Conservation (phyloP, 1,139 yeast genomes). For the Geotrichum klebahnii region DNA sequence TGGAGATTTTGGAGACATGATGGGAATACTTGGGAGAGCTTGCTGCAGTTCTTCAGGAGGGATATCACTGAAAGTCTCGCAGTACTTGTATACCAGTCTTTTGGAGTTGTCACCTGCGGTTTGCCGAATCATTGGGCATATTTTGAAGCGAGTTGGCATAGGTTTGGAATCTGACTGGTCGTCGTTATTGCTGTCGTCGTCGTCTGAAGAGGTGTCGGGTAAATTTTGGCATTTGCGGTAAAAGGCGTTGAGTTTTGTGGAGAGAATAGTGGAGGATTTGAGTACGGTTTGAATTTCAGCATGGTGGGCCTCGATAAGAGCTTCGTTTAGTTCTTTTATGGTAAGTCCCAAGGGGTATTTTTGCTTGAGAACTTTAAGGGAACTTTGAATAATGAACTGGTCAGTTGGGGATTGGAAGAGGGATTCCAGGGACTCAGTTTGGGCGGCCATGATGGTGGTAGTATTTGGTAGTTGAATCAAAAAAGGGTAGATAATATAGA, state of each 20-base stretch:
- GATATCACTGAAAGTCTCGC: slow-evolving; percentile 2
- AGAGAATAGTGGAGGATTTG: slow-evolving; percentile 35
- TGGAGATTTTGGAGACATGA: slow-evolving; percentile 20
- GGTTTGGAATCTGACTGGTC: slow-evolving; percentile 19
- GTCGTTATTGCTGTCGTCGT: slow-evolving; percentile 21
- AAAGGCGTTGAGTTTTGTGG: slow-evolving; percentile 37
- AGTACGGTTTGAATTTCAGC: slow-evolving; percentile 24
- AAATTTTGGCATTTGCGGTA: slow-evolving; percentile 33
- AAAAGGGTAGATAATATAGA: not conserved
- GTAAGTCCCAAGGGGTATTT: slow-evolving; percentile 33
- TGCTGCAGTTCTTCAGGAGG: slow-evolving; percentile 2
- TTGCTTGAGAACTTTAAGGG: slow-evolving; percentile 27
- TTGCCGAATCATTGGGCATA: slow-evolving; percentile 22
- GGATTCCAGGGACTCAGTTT: not conserved
- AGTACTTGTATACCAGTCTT: slow-evolving; percentile 13
- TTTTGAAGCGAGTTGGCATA: slow-evolving; percentile 17
- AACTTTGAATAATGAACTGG: slow-evolving; percentile 6
- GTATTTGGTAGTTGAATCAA: not conserved
- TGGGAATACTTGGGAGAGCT: slow-evolving; percentile 10
- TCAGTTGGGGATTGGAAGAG: slow-evolving; percentile 9
- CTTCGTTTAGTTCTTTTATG: slow-evolving; percentile 34
- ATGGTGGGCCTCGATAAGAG: slow-evolving; percentile 25
- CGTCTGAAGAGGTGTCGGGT: not conserved
- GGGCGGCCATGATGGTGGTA: not conserved
- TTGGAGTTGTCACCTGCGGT: slow-evolving; percentile 6